Evolutionary conservation across 1,284 basidiomycete genomes (phyloP), one percentile per base, ranked within the genome.

Genomic region (Irpex sp.): DNA sequence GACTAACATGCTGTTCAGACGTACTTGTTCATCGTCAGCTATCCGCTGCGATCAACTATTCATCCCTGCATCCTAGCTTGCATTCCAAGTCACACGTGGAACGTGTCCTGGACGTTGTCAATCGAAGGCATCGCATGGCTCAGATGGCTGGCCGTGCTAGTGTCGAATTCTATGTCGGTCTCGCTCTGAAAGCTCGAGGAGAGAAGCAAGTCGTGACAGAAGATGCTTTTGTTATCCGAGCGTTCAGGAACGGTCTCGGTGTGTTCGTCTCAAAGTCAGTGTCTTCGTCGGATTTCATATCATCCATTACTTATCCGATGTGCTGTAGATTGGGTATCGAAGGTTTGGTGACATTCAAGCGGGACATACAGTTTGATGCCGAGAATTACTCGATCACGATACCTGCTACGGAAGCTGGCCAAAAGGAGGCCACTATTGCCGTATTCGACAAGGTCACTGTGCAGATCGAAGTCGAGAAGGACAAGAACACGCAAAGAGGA

Each of bases 61-160:
- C 87, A 0, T 84, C 95, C 0, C 83, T 99, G 0, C 96, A 97
- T 72, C 84, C 93, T 0, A 88, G 89, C 0, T 80, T 99, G 7
- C 94, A 97, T 72, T 94, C 93, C 4, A 96, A 97, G 74, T 76
- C 86, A 15, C 89, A 95, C 71, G 94, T 99, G 2, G 97, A 98
- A 74, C 87, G 90, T 37, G 84, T 94, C 5, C 80, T 99, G 66
- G 89, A 89, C 60, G 88, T 93, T 13, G 92, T 99, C 61, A 99
- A 99, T 73, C 87, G 91, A 64, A 85, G 97, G 8, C 97, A 99
- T 76, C 85, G 96, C 47, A 91, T 97, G 82, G 97, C 96, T 0
- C 97, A 99, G 74, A 97, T 97, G 89, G 97, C 97, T 0, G 88
- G 95, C 2, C 83, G 97, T 8, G 97, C 97, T 0, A 96, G 93